These are phyloP conservation scores for Bondarzewia mesenterica DNA, from an alignment of 1,284 basidiomycete genomes.

Conservation along the genomic window DNA sequence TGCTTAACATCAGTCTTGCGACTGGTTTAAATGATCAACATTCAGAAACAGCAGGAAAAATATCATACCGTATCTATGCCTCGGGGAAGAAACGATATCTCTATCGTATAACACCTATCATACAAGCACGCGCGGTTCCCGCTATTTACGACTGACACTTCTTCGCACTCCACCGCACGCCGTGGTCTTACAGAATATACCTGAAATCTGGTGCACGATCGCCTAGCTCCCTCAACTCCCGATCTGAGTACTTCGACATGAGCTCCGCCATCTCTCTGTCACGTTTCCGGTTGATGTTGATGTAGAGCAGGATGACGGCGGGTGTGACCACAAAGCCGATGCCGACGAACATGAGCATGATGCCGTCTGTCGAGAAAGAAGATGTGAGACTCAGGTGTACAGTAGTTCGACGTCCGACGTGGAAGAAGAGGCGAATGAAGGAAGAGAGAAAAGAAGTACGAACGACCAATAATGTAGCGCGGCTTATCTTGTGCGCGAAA, in stretches of 20 bases:
- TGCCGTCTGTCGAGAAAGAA: constrained; percentile 51
- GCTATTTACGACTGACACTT: no score
- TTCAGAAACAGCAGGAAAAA: no score
- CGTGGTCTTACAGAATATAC: constrained; percentile 36
- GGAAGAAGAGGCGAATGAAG: no score
- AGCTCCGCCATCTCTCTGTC: constrained; percentile 23
- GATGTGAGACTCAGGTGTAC: no score
- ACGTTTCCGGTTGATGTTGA: constrained; percentile 40
- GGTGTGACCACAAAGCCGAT: constrained; percentile 51
- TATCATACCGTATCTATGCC: no score
- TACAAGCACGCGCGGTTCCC: no score
- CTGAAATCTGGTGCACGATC: constrained; percentile 59
- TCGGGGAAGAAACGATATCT: no score
- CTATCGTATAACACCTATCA: no score
- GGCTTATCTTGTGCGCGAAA: constrained; percentile 53
- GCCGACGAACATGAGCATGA: constrained; percentile 62
- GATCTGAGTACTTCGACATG: constrained; percentile 25
- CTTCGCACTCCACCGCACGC: no score
- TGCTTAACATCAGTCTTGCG: no score
- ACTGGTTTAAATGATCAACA: no score
- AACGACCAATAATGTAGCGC: constrained; percentile 53
- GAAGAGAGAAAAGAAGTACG: constrained; percentile 15
- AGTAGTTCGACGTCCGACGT: no score
- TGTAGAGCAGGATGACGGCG: constrained; percentile 41
- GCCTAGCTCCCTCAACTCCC: constrained; percentile 44